A percentile compares a stretch with the other conserved stretches of the same genome.
These are phyloP conservation scores for Dictyostelium capitatum DNA, from an alignment of 78 protist species.

Conservation along the genomic window DNA sequence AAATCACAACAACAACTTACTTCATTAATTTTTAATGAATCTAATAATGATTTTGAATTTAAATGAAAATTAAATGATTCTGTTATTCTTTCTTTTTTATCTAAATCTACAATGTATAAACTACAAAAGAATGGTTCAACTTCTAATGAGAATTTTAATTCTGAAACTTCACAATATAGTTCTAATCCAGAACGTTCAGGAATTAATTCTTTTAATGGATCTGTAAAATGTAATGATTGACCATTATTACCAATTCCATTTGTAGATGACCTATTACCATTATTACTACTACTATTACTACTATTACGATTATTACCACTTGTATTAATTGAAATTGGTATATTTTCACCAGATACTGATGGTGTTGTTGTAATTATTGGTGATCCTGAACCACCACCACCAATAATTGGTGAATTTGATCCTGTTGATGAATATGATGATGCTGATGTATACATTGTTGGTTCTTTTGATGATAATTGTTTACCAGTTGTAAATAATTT, in stretches of 20 bases:
- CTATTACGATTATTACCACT: not conserved
- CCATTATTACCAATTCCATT: not conserved
- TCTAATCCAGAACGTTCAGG: conserved; percentile 75
- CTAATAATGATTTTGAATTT: conserved; percentile 51
- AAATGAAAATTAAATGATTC: conserved; percentile 70
- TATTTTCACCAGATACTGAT: not conserved
- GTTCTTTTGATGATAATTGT: not conserved
- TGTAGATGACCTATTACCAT: not conserved
- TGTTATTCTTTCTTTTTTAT: conserved; percentile 61
- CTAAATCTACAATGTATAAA: conserved; percentile 74
- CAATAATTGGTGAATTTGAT: not conserved
- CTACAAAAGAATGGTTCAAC: conserved; percentile 78
- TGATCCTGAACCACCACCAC: not conserved
- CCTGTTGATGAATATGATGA: not conserved
- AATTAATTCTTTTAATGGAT: conserved; percentile 69
- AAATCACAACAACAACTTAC: not conserved
- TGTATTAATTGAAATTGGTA: not conserved
- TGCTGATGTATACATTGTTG: not conserved
- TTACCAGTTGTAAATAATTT: conserved; percentile 23
- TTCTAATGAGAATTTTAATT: conserved; percentile 55
- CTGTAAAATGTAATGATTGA: conserved; percentile 11
- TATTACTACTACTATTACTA: not conserved
- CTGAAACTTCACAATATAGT: conserved; percentile 63
- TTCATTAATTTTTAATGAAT: conserved; percentile 58
- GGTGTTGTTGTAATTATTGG: not conserved